Evolutionary conservation across 129 eudicot genomes (phyloP).

Genomic region (Saussurea involucrata): DNA sequence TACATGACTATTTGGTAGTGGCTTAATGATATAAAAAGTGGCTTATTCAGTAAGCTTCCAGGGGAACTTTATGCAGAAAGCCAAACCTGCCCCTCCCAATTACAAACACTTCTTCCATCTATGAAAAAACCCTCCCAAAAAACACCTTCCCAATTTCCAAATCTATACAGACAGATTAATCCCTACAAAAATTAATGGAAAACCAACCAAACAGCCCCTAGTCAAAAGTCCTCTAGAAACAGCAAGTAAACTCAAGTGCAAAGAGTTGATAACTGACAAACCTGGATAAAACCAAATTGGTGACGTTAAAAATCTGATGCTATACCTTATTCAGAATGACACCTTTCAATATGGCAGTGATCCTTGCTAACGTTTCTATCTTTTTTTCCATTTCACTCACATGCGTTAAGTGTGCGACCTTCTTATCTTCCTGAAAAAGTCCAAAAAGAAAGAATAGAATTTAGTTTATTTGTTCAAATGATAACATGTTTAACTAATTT

Average conservation of each 20-base stretch:
- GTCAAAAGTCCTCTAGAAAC: background rate
- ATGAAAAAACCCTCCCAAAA: too few relatives aligned
- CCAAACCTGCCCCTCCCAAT: too few relatives aligned
- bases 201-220: too few relatives aligned
- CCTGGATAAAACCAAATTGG: background rate
- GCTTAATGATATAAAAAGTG: too few relatives aligned
- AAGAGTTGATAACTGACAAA: background rate
- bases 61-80: too few relatives aligned
- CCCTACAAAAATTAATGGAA: too few relatives aligned
- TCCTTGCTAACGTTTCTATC: conserved; percentile 80
- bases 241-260: background rate
- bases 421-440: conserved; percentile 75
- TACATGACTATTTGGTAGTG: too few relatives aligned
- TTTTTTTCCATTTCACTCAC: conserved; percentile 96
- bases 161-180: too few relatives aligned
- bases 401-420: conserved; percentile 82
- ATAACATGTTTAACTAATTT: background rate
- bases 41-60: too few relatives aligned
- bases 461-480: background rate
- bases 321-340: conserved; percentile 84
- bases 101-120: too few relatives aligned
- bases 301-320: background rate
- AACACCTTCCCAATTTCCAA: too few relatives aligned
- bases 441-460: background rate
- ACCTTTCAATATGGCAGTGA: conserved; percentile 75